Evolutionary conservation across 1,284 basidiomycete genomes (phyloP).

Genomic region (Dichomitus squalens): DNA sequence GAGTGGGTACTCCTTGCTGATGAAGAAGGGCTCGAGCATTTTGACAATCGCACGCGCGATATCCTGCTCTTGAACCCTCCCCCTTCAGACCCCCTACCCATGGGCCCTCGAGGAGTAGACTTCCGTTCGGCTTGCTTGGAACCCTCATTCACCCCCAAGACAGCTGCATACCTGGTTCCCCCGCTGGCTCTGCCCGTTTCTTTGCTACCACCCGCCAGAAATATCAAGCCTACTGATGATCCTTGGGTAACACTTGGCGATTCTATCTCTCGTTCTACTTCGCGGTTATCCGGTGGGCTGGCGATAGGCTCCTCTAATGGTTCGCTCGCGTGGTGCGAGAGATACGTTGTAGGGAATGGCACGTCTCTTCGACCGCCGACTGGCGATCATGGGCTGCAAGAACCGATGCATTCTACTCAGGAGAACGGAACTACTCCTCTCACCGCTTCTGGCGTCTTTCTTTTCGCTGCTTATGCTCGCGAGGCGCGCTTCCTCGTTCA

Average conservation of each 20-base stretch:
- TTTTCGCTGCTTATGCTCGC: constrained; percentile 40
- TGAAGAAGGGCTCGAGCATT: constrained; percentile 39
- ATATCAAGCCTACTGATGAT: constrained; percentile 20
- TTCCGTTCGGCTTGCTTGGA: constrained; percentile 33
- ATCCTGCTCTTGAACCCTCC: constrained; percentile 39
- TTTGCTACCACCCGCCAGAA: constrained; percentile 32
- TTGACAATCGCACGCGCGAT: constrained; percentile 34
- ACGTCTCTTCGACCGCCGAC: neutral
- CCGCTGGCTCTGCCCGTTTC: constrained; percentile 52
- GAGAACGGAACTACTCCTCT: neutral
- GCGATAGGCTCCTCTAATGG: constrained; percentile 26
- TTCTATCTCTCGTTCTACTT: constrained; percentile 29
- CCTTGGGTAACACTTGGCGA: constrained; percentile 49
- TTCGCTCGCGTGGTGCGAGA: constrained; percentile 27
- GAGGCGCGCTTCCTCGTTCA: constrained; percentile 46
- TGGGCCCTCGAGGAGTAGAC: constrained; percentile 47
- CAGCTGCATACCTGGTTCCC: constrained; percentile 54
- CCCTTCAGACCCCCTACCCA: constrained; percentile 38
- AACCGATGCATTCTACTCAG: neutral
- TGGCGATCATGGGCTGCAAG: neutral
- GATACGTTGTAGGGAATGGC: neutral
- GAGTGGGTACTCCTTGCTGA: constrained; percentile 57
- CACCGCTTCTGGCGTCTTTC: constrained; percentile 30
- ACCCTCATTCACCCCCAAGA: constrained; percentile 31
- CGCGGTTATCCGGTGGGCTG: constrained; percentile 33